Base-by-base conservation (phyloP, 192 early-diverging fungal genomes). In the Chytriomyces confervae region DNA sequence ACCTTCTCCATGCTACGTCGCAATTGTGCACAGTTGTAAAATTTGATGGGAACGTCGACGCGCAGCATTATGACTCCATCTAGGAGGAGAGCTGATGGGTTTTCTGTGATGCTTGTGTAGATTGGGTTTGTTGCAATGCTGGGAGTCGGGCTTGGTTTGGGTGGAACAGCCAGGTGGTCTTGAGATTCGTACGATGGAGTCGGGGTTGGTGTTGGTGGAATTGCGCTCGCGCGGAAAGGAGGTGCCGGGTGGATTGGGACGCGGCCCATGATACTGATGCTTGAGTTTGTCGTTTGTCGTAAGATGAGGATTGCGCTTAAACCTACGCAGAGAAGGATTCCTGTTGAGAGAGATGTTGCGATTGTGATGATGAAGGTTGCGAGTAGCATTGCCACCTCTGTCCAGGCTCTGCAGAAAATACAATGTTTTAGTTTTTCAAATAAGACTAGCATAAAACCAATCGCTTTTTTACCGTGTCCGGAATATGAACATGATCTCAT, bases 401-500 rank as follows among this genome's bases (percentile, higher is more conserved):
- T 11, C 6, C 49, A 36, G 20, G 72, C 76, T 27, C 76, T 66
- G 6, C 29, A 61, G 27, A 65, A 65, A 4, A 1, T 57, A 29
- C 18, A 20, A 60, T 5, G 20, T n/a, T 23, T 43, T 5, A 13
- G 20, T 67, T 67, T 57, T 57, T 1, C 53, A 57, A 20, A 0
- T 3, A 57, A 57, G 0, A 36, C 36, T 36, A 2, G 36, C 36
- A 36, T 36, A 36, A 36, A 36, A 36, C 36, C 36, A 36, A 36
- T 7, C 61, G 45, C 7, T 8, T n/a, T 7, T 46, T 20, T 62
- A 74, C 72, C 72, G 20, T 61, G 72, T 74, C 8, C 20, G 51
- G 44, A 92, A 90, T 81, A 96, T 85, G 72, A 97, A 98, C 7
- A 86, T 69, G 44, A 97, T 83, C 61, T 95, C 93, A 36, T 91